Conservation (phyloP, 768 basidiomycete species). For the Infundibulicybe gibba region DNA sequence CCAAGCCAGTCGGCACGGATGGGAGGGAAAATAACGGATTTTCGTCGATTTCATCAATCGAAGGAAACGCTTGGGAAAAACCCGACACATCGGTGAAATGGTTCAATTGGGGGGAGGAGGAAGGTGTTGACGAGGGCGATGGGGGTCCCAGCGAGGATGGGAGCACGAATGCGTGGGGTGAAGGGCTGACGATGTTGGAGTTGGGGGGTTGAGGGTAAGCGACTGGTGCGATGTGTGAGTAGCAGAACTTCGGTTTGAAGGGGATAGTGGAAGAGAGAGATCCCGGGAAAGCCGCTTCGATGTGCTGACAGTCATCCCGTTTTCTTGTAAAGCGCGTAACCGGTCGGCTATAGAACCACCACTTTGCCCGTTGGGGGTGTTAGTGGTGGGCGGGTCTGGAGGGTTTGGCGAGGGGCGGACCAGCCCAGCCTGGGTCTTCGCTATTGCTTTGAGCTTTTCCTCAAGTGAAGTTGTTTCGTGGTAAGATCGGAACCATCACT, state of each 20-base stretch:
- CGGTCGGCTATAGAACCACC: slow-evolving; percentile 82
- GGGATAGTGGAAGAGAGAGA: slow-evolving; percentile 33
- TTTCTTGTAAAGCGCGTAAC: slow-evolving; percentile 68
- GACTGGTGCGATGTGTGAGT: slow-evolving; percentile 25
- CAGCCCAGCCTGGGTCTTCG: slow-evolving; percentile 29
- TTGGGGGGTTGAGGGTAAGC: slow-evolving; percentile 27
- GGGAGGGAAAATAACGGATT: slow-evolving; percentile 43
- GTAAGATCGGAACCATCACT: slow-evolving; percentile 35
- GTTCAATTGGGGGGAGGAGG: slow-evolving; percentile 52
- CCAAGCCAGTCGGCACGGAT: slow-evolving; percentile 40
- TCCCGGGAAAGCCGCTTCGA: slow-evolving; percentile 61
- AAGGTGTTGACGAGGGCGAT: slow-evolving; percentile 67
- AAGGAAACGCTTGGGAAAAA: slow-evolving; percentile 67
- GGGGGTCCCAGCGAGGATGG: slow-evolving; percentile 73
- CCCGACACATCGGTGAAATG: slow-evolving; percentile 38
- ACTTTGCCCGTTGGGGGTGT: slow-evolving; percentile 37
- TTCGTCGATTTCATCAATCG: slow-evolving; percentile 75
- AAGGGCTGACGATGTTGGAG: slow-evolving; percentile 32
- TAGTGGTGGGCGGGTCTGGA: slow-evolving; percentile 16
- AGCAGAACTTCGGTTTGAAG: slow-evolving; percentile 32
- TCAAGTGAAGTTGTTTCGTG: slow-evolving; percentile 35
- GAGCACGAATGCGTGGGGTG: slow-evolving; percentile 66
- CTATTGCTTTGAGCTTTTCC: slow-evolving; percentile 43
- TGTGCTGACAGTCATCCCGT: slow-evolving; percentile 59
- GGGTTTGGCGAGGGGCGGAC: slow-evolving; percentile 12